Percentiles rank a stretch among this genome's conserved stretches.
These are phyloP conservation scores for Fennellomyces sp. DNA, from an alignment of 371 early-diverging fungal species.

Conservation along the genomic window DNA sequence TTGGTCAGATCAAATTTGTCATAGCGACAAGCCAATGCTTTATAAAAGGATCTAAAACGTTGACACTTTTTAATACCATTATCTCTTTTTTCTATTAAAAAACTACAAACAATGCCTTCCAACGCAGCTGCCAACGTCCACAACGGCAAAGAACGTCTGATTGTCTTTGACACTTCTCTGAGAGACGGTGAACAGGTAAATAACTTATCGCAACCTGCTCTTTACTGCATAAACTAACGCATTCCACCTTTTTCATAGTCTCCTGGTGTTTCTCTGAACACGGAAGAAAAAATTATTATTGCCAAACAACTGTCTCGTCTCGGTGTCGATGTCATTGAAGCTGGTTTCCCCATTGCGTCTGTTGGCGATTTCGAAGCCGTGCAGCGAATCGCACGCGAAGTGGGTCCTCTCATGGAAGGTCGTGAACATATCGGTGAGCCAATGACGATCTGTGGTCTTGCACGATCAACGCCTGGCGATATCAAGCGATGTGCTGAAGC, in stretches of 20 bases:
- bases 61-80: conserved; percentile 3
- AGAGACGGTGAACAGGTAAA: conserved; percentile 95
- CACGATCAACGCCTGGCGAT: conserved; percentile 86
- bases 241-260: conserved; percentile 54
- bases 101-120: neutral
- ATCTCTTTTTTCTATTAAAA: conserved; percentile 2
- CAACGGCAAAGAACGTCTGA: conserved; percentile 69
- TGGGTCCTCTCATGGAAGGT: conserved; percentile 84
- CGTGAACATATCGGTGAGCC: conserved; percentile 82
- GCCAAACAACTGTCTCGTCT: conserved; percentile 88
- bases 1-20: conserved; percentile 3
- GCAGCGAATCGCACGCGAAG: conserved; percentile 87
- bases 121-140: conserved; percentile 1
- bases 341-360: conserved; percentile 94
- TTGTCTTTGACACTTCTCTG: conserved; percentile 94
- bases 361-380: conserved; percentile 96
- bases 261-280: conserved; percentile 93
- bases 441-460: conserved; percentile 86
- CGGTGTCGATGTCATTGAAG: conserved; percentile 95
- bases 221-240: neutral
- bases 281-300: conserved; percentile 92
- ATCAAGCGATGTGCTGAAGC: conserved; percentile 92
- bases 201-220: no score
- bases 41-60: conserved; percentile 4
- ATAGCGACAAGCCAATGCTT: neutral